Evolutionary conservation across 1,284 basidiomycete species (phyloP), one percentile per base, ranked within the genome.

Genomic region (Puccinia novopanici): DNA sequence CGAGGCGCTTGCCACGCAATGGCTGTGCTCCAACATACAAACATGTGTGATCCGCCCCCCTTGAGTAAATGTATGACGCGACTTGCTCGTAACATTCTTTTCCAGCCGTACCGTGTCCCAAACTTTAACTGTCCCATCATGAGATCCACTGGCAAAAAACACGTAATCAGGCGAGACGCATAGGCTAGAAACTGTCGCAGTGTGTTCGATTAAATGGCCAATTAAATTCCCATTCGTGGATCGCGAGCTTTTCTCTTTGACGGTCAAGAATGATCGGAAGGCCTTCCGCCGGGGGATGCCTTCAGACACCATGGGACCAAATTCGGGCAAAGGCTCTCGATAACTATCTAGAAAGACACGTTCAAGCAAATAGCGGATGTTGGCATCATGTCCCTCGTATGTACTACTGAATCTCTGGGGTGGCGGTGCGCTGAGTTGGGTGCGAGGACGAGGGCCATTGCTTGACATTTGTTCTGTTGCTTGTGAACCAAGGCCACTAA

Each of bases 111-210:
- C 90, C 0, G 91, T 90, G 84, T 94, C 93, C 93, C 92, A 94
- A 8, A 93, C 88, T 84, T 93, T 92, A 82, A 95, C 89, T 0
- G 91, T 91, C 82, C 91, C 91, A 84, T 97, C 94, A 82, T 92
- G 91, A 0, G 94, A 95, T 0, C 91, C 90, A 0, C 95, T 92
- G 0, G 94, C 91, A 84, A 99, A 98, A 88, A 98, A 99, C 82
- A 91, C 87, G 82, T 97, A 94, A 85, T 99, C 97, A 0, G 95
- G 94, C 0, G 96, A 92, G 13, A 96, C 92, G 0, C 92, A 91
- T 22, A 99, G 88, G 0, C 91, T 89, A 0, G 92, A 94, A 81
- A 99, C 88, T 0, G 90, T 88, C 22, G 91, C 92, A 0, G 90
- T 89, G 84, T 98, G 95, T 12, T 93, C 93, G 27, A 89, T 89